Base-by-base conservation (phyloP, 306 rosid species). In the Morella rubra region DNA sequence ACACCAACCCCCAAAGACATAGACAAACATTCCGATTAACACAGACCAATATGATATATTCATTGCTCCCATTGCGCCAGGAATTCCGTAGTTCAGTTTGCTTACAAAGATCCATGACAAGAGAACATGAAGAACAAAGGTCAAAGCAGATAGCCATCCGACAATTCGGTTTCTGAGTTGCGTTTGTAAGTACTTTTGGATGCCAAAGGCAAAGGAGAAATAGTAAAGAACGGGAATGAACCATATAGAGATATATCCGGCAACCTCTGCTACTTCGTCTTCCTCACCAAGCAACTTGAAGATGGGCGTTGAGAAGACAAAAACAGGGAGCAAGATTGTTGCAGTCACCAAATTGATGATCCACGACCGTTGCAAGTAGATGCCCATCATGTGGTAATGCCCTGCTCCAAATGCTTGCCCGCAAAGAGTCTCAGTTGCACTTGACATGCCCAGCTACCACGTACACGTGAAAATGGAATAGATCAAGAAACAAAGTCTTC, bases 351-450 rank as follows among this genome's bases (percentile, higher is more conserved):
- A 1, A 24, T 77, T 62, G 59, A 77, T 73, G 10, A 88, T 67
- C 92, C 90, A 88, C 24, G 92, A 88, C 41, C 92, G 69, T 78
- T 86, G 92, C 27, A 88, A 81, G 66, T 88, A 86, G 24, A 88
- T 83, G 22, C 92, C 88, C 88, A 88, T 79, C 90, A 88, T 86
- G 58, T 75, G 75, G 76, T 84, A 73, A 74, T 84, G 86, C 40
- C 69, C 73, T 56, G 92, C 92, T 24, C 92, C 92, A 11, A 69
- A 86, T 10, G 92, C 90, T 78, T 88, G 88, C 53, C 92, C 92
- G 60, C 90, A 88, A 0, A 88, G 85, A 50, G 92, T 88, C 44
- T 87, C 71, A 65, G 87, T 73, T 0, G 92, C 92, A 74, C 80
- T 88, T 2, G 90, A 84, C 92, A 88, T 88, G 37, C 90, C 92